phyloP scores from a whole-genome alignment of 2,329 filamentous ascomycete species.

The Triangularia setosa region DNA sequence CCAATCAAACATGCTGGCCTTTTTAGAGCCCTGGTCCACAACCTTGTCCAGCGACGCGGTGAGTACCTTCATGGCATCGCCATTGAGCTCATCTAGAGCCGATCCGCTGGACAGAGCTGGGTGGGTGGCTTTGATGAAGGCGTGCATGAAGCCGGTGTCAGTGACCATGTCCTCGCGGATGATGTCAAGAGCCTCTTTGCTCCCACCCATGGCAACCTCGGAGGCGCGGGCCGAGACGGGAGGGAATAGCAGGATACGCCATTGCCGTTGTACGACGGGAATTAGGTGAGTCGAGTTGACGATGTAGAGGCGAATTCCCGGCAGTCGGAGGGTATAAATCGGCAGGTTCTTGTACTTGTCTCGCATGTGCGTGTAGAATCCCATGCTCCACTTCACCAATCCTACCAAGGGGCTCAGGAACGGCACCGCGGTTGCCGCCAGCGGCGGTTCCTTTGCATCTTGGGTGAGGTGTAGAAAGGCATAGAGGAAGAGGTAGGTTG shows the following conservation, averaged over 20 bases:
- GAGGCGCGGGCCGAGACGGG: constrained; percentile 23
- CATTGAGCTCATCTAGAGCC: not conserved
- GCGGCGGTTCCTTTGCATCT: constrained; percentile 26
- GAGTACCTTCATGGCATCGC: not conserved
- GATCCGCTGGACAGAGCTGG: not conserved
- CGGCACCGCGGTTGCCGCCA: constrained; percentile 22
- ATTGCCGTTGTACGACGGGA: constrained; percentile 26
- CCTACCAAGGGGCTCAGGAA: constrained; percentile 27
- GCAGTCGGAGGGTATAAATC: constrained; percentile 29
- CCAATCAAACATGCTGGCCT: constrained; percentile 23
- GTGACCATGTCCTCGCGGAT: constrained; percentile 20
- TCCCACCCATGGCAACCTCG: constrained; percentile 25
- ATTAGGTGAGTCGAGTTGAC: constrained; percentile 28
- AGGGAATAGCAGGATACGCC: constrained; percentile 28
- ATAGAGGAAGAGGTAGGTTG: constrained; percentile 25
- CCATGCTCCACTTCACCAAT: constrained; percentile 20
- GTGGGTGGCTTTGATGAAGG: constrained; percentile 8
- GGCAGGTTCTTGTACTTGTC: constrained; percentile 22
- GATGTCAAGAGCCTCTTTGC: constrained; percentile 24
- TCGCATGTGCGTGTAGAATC: constrained; percentile 13
- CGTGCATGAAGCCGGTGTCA: constrained; percentile 15
- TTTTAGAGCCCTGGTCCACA: constrained; percentile 8
- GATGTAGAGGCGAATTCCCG: constrained; percentile 27
- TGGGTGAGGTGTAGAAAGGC: constrained; percentile 26
- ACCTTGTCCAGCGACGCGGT: constrained; percentile 1